Evolutionary conservation across 148 eudicot species (phyloP).

Genomic region (Tetragonia tetragonoides): DNA sequence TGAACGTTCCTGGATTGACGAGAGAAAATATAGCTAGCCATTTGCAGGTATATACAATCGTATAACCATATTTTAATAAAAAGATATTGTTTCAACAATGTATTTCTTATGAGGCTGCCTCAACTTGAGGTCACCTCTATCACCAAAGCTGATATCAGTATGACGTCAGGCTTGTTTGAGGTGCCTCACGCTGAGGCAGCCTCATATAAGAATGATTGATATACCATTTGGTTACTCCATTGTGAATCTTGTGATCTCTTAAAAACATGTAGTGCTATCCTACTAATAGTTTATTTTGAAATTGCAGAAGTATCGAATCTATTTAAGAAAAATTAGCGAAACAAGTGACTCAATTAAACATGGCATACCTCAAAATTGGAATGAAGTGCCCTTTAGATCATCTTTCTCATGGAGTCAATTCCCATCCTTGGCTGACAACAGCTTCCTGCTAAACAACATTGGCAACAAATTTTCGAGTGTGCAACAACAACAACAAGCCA

Average conservation of each 20-base stretch:
- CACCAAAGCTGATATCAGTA: no score
- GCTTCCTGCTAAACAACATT: background rate
- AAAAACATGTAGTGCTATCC: no score
- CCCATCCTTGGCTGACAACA: constrained; percentile 13
- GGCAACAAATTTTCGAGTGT: background rate
- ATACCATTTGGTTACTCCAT: no score
- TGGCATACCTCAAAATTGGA: constrained; percentile 15
- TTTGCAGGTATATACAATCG: constrained; percentile 19
- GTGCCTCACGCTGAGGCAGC: no score
- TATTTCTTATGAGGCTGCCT: no score
- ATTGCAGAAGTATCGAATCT: constrained; percentile 28
- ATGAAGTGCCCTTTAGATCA: constrained; percentile 21
- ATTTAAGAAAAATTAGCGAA: background rate
- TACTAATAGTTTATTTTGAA: background rate
- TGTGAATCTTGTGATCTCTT: no score
- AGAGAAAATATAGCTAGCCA: constrained; percentile 27
- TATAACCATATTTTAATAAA: no score
- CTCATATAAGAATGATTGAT: no score
- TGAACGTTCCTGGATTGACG: constrained; percentile 22
- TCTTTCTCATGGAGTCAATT: constrained; percentile 22
- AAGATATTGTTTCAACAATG: no score
- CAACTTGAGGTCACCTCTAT: no score
- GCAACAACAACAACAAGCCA: background rate
- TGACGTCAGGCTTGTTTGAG: no score
- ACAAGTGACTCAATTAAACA: background rate